phyloP scores from a whole-genome alignment of 345 rosid genomes.

The Dipteronia sinensis region DNA sequence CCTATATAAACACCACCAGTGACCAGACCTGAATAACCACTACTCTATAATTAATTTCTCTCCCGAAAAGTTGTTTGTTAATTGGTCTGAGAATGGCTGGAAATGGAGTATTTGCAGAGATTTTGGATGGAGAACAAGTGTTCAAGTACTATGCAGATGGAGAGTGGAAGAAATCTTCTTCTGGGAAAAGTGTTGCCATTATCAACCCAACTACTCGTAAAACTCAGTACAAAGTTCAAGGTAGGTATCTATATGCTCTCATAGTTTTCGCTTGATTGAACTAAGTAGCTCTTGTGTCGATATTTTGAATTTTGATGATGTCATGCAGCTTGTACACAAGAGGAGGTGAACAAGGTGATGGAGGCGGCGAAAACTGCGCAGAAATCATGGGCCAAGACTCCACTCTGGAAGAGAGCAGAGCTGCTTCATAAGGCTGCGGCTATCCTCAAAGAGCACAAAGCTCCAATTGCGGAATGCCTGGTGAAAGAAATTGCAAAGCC shows the following conservation, averaged over 20 bases:
- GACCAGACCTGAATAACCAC: not conserved
- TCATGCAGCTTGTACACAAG: slow-evolving; percentile 83
- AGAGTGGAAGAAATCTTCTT: slow-evolving; percentile 82
- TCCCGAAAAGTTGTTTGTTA: no score
- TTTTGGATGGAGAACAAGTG: slow-evolving; percentile 72
- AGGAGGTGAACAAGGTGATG: slow-evolving; percentile 91
- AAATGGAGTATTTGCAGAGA: slow-evolving; percentile 72
- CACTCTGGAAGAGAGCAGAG: slow-evolving; percentile 98
- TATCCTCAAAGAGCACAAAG: slow-evolving; percentile 79
- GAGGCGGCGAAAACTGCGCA: slow-evolving; percentile 81
- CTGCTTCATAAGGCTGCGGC: slow-evolving; percentile 97
- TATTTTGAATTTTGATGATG: no score
- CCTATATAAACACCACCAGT: slow-evolving; percentile 28
- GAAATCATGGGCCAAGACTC: slow-evolving; percentile 94
- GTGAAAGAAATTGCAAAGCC: slow-evolving; percentile 99
- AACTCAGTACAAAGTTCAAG: slow-evolving; percentile 95
- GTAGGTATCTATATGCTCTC: slow-evolving; percentile 33
- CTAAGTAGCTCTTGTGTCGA: no score
- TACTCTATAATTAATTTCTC: not conserved
- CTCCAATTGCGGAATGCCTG: slow-evolving; percentile 84
- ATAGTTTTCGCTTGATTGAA: no score
- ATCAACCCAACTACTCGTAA: slow-evolving; percentile 82
- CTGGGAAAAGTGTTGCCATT: slow-evolving; percentile 80
- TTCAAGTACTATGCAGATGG: slow-evolving; percentile 84
- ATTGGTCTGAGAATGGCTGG: slow-evolving; percentile 63